Evolutionary conservation across 352 stramenopile genomes (phyloP).

Genomic region (Phytopythium montanum): DNA sequence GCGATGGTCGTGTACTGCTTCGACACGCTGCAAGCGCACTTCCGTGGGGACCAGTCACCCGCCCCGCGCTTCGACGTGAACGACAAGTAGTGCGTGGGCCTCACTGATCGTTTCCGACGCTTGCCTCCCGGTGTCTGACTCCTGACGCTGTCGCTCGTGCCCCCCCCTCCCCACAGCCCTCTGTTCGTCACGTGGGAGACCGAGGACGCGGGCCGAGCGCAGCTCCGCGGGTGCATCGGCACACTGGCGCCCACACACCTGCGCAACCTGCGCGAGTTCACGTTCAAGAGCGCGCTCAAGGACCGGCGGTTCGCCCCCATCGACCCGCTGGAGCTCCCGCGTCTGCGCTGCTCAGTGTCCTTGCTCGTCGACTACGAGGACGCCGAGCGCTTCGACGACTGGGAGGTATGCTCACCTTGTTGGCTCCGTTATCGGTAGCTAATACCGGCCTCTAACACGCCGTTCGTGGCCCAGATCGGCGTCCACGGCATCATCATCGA

Average conservation of each 20-base stretch:
- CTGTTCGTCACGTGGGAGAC: conserved; percentile 87
- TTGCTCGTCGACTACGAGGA: conserved; percentile 81
- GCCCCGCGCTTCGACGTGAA: conserved; percentile 49
- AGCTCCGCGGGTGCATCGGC: conserved; percentile 75
- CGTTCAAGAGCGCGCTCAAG: conserved; percentile 78
- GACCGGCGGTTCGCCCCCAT: conserved; percentile 80
- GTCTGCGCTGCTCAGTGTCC: conserved; percentile 74
- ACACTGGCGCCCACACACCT: conserved; percentile 65
- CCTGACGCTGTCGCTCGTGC: background rate
- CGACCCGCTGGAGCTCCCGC: conserved; percentile 52
- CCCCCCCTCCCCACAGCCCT: conserved; percentile 26
- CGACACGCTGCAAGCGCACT: conserved; percentile 73
- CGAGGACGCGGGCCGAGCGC: conserved; percentile 39
- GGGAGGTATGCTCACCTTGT: conserved; percentile 40
- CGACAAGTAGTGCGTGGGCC: conserved; percentile 44
- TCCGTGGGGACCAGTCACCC: conserved; percentile 45
- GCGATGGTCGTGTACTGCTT: conserved; percentile 87
- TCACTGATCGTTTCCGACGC: background rate
- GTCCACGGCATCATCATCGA: conserved; percentile 82
- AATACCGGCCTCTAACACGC: background rate
- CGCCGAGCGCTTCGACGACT: conserved; percentile 72
- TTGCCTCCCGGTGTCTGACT: background rate
- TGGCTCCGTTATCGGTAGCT: too few species aligned
- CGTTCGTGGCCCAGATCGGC: conserved; percentile 32
- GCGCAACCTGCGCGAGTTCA: conserved; percentile 72